Conservation (phyloP, 139 green algal species). For the Spirogloea muscicola region DNA sequence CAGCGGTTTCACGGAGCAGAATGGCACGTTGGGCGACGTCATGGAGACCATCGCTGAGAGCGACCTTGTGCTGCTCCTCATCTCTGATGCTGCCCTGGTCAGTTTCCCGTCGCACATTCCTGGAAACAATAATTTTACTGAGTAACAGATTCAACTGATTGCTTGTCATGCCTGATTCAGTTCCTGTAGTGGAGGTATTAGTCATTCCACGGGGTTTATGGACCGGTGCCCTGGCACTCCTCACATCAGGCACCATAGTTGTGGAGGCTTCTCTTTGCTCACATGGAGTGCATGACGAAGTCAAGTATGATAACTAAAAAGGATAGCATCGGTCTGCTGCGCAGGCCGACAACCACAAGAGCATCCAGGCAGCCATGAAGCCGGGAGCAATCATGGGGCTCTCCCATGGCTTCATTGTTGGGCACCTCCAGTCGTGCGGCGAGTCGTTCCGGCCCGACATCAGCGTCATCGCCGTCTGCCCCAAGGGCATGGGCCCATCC, state of each 20-base stretch:
- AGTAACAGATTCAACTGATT: too few relatives aligned
- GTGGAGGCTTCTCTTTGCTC: too few relatives aligned
- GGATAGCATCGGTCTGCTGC: too few relatives aligned
- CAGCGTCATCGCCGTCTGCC: slow-evolving; percentile 97
- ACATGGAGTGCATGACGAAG: too few relatives aligned
- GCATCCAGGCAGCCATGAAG: slow-evolving; percentile 95
- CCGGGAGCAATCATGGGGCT: slow-evolving; percentile 92
- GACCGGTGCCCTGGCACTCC: too few relatives aligned
- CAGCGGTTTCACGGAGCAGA: slow-evolving; percentile 78
- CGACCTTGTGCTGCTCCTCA: slow-evolving; percentile 95
- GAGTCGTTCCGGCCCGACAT: slow-evolving; percentile 96
- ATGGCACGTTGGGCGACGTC: slow-evolving; percentile 93
- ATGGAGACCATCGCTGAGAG: slow-evolving; percentile 81
- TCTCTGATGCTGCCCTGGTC: slow-evolving; percentile 85
- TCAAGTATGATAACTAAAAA: too few relatives aligned
- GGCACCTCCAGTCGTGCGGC: slow-evolving; percentile 84
- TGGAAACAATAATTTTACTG: too few relatives aligned
- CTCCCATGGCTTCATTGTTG: slow-evolving; percentile 97
- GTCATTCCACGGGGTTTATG: too few relatives aligned
- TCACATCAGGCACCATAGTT: too few relatives aligned
- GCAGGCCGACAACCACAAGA: slow-evolving; percentile 93
- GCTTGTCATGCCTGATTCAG: too few relatives aligned
- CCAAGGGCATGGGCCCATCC: slow-evolving; percentile 98
- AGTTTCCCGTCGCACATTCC: too few relatives aligned
- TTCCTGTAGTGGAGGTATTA: too few relatives aligned